Evolutionary conservation across 2,329 filamentous ascomycete species (phyloP), one percentile per base, ranked within the genome.

Genomic region (Trichoderma cornu-damae): DNA sequence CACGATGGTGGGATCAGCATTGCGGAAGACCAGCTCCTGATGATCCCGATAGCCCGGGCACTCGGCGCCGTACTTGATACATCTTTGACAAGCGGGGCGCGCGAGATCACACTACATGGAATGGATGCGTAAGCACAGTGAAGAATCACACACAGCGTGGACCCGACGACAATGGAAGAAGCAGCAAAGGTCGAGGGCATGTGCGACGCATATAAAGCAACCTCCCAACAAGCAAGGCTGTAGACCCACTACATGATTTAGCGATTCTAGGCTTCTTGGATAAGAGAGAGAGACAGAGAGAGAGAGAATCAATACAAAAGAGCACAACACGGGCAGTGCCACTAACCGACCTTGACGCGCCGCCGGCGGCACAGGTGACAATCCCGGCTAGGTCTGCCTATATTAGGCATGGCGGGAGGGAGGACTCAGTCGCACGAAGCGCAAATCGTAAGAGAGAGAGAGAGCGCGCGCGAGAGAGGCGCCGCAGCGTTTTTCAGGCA

Each of bases 21-120:
- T 67, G 55, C 72, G 72, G 57, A 75, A 75, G 60, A 74, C 69
- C 32, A 75, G 68, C 43, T 72, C 72, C 24, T 73, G 66, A 51
- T 71, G 69, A 57, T 72, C 68, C 7, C 73, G 68, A 54, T 75
- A 75, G 2, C 73, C 73, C 1, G 73, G 73, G 18, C 73, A 75
- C 16, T 68, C 64, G 30, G 64, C 65, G 42, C 73, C 73, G 60
- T 75, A 75, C 58, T 74, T 75, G 65, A 68, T 65, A 61, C 73
- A 75, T 64, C 73, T 65, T 52, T 71, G 68, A 54, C 73, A 75
- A 6, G 65, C 65, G 4, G 73, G 73, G n/a, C 70, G 70, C 14
- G 49, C 68, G 14, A 75, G 70, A 59, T 75, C 73, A 56, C 73
- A 75, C 73, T 75, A 42, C 20, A 51, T 24, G 20, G 26, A 18